These are phyloP conservation scores for Tephrocybe sp. DNA, from an alignment of 768 basidiomycete species.

Conservation along the genomic window DNA sequence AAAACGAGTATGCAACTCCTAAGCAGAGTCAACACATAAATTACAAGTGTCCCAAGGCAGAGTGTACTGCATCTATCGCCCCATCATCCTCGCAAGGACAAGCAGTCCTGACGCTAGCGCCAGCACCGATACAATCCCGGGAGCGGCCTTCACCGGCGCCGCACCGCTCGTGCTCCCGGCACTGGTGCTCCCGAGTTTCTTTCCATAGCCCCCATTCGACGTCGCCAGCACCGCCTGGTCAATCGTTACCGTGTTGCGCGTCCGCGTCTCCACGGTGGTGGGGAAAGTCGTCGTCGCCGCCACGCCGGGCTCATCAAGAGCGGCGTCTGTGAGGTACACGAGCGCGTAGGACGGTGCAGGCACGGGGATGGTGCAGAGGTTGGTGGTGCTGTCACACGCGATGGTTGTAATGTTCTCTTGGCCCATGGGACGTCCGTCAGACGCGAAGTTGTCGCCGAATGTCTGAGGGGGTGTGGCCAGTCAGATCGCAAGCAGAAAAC, in stretches of 20 bases:
- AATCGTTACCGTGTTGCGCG: conserved; percentile 51
- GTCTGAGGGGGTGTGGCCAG: conserved; percentile 36
- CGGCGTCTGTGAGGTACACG: conserved; percentile 58
- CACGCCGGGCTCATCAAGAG: conserved; percentile 33
- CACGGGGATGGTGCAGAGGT: conserved; percentile 60
- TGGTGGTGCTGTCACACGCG: conserved; percentile 49
- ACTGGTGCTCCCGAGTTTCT: conserved; percentile 39
- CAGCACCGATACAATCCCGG: conserved; percentile 4
- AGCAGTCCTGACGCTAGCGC: conserved; percentile 7
- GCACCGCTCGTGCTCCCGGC: conserved; percentile 27
- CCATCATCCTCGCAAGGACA: conserved; percentile 1
- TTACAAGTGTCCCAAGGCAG: too few relatives aligned
- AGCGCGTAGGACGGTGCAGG: conserved; percentile 69
- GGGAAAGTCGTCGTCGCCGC: conserved; percentile 30
- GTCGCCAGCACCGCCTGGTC: conserved; percentile 57
- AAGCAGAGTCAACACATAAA: too few relatives aligned
- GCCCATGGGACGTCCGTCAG: conserved; percentile 66
- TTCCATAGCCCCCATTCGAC: conserved; percentile 53
- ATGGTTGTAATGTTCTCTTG: conserved; percentile 50
- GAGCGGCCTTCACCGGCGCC: neutral
- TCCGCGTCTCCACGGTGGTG: conserved; percentile 52
- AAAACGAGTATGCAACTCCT: too few relatives aligned
- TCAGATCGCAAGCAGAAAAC: too few relatives aligned
- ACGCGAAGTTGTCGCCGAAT: conserved; percentile 55
- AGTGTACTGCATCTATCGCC: too few relatives aligned